phyloP scores from a whole-genome alignment of 371 early-diverging fungal species.

The Cokeromyces recurvatus region DNA sequence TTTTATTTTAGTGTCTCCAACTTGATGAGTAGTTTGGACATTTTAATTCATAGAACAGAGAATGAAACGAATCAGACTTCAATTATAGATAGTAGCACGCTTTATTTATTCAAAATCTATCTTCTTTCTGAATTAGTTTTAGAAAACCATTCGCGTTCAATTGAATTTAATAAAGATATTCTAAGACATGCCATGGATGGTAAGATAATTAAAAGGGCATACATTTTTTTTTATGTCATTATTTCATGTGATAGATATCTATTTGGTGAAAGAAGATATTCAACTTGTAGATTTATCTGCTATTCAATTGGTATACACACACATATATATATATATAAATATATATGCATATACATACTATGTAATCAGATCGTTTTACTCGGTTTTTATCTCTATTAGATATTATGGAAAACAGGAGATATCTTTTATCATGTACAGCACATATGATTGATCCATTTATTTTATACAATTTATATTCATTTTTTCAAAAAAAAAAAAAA shows the following conservation, averaged over 20 bases:
- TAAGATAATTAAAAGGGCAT: background rate
- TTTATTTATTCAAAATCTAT: conserved; percentile 9
- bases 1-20: background rate
- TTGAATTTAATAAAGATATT: background rate
- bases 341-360: background rate
- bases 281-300: background rate
- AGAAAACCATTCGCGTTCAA: background rate
- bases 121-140: conserved; percentile 5
- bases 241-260: too few species aligned
- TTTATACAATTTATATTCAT: too few species aligned
- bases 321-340: background rate
- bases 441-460: too few species aligned
- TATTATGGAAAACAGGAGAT: conserved; percentile 15
- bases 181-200: conserved; percentile 8
- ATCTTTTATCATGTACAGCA: conserved; percentile 4
- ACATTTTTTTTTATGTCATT: too few species aligned
- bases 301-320: conserved; percentile 8
- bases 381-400: too few species aligned
- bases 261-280: conserved; percentile 5
- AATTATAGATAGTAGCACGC: background rate
- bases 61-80: background rate
- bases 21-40: conserved; percentile 10
- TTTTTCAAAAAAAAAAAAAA: too few species aligned
- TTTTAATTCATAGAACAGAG: conserved; percentile 6
- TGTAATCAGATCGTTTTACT: too few species aligned